These are phyloP conservation scores for Austropuccinia psidii DNA, from an alignment of 1,284 basidiomycete genomes.

Conservation along the genomic window DNA sequence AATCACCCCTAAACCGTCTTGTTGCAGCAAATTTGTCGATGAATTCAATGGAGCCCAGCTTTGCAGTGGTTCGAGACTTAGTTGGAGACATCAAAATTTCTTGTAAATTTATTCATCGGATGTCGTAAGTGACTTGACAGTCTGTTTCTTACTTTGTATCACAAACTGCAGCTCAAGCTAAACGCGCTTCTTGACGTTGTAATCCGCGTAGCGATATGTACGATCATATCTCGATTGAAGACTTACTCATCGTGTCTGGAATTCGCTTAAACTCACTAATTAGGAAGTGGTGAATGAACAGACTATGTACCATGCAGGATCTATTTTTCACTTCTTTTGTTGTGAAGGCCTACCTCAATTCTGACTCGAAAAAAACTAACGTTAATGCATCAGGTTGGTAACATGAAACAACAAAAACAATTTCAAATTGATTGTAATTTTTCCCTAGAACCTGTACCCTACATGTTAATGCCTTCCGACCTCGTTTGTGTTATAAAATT, in stretches of 20 bases:
- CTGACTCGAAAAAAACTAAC: too few species aligned
- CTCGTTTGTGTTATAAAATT: too few species aligned
- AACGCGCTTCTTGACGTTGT: neutral
- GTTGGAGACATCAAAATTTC: neutral
- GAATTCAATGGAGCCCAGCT: neutral
- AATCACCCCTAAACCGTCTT: neutral
- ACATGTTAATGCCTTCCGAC: too few species aligned
- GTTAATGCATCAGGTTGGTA: too few species aligned
- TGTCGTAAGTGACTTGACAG: neutral
- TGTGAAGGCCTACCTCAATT: too few species aligned
- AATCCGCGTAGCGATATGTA: neutral
- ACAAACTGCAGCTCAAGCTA: neutral
- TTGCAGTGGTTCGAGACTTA: neutral
- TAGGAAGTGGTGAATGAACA: too few species aligned
- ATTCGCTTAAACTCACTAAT: constrained; percentile 3
- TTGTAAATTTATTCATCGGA: constrained; percentile 27
- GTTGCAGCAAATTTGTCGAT: neutral
- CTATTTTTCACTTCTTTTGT: too few species aligned
- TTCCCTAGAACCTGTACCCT: too few species aligned
- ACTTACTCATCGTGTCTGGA: neutral
- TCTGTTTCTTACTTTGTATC: neutral
- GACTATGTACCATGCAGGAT: too few species aligned
- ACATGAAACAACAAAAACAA: too few species aligned
- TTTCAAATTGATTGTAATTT: too few species aligned
- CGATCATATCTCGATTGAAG: constrained; percentile 13